phyloP scores from a whole-genome alignment of 192 early-diverging fungal genomes.

The Coemansia sp. region DNA sequence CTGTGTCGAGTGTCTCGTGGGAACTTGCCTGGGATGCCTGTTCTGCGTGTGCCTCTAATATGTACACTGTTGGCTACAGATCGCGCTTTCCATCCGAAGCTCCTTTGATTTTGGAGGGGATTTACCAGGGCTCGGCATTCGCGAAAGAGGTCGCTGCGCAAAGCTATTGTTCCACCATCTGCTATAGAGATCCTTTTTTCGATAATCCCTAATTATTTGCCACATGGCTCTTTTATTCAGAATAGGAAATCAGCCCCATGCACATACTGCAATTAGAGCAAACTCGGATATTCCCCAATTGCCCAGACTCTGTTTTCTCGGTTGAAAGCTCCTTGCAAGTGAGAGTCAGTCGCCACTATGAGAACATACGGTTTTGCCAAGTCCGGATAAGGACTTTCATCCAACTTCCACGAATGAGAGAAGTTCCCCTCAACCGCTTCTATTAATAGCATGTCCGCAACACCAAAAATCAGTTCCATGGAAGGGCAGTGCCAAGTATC shows the following conservation, averaged over 20 bases:
- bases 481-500: neutral
- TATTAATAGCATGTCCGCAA: neutral
- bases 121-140: neutral
- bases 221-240: neutral
- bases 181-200: neutral
- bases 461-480: neutral
- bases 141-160: neutral
- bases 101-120: neutral
- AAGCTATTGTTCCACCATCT: neutral
- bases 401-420: neutral
- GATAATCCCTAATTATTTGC: neutral
- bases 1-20: neutral
- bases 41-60: neutral
- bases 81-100: neutral
- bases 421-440: neutral
- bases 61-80: neutral
- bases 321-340: neutral
- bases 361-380: neutral
- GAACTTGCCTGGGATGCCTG: neutral
- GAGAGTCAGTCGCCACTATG: neutral
- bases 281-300: neutral
- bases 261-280: neutral
- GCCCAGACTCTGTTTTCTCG: neutral
- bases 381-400: neutral
- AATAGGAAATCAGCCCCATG: too few species aligned